Evolutionary conservation across 2,329 filamentous ascomycete species (phyloP).

Genomic region (Pezicula radicicola): DNA sequence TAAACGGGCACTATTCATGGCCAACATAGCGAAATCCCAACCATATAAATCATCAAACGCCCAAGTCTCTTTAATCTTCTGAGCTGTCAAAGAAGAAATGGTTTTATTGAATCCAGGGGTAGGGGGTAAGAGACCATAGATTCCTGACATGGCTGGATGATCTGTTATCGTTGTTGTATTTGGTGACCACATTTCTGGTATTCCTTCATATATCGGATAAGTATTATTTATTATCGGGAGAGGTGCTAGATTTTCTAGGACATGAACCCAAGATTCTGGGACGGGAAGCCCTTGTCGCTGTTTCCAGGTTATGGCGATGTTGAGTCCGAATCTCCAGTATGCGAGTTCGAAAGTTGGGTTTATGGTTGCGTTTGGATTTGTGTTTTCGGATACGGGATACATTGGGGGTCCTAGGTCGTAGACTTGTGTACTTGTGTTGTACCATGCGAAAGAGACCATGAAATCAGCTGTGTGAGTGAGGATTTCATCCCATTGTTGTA

Average conservation of each 20-base stretch:
- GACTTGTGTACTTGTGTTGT: conserved; percentile 43
- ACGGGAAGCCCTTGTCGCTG: conserved; percentile 38
- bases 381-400: conserved; percentile 54
- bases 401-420: conserved; percentile 53
- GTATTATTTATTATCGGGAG: conserved; percentile 47
- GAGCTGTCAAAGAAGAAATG: conserved; percentile 33
- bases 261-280: conserved; percentile 43
- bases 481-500: conserved; percentile 51
- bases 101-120: conserved; percentile 34
- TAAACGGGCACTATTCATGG: conserved; percentile 41
- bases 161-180: conserved; percentile 34
- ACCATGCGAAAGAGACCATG: conserved; percentile 56
- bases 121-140: conserved; percentile 40
- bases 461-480: conserved; percentile 52
- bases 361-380: conserved; percentile 50
- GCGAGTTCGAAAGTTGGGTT: conserved; percentile 58
- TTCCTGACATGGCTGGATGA: conserved; percentile 42
- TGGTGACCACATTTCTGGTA: conserved; percentile 41
- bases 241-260: conserved; percentile 49
- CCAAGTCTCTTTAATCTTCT: conserved; percentile 38
- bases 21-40: conserved; percentile 44
- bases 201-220: conserved; percentile 53
- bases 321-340: conserved; percentile 60
- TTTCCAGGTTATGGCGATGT: conserved; percentile 52
- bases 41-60: conserved; percentile 38